Evolutionary conservation across 306 rosid species (phyloP).

Genomic region (Pueraria montana): DNA sequence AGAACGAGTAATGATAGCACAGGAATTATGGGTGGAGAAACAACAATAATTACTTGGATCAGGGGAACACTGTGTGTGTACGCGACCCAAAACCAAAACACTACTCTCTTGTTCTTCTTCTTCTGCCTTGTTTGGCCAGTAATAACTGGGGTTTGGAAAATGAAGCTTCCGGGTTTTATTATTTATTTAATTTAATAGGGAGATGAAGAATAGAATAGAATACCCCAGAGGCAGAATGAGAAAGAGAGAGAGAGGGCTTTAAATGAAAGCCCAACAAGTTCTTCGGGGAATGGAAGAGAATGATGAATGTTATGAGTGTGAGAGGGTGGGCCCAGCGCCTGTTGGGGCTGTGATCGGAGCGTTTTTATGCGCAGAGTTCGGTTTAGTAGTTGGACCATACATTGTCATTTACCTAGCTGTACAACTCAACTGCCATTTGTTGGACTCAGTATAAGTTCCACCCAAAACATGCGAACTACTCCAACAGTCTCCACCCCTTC

Average conservation of each 20-base stretch:
- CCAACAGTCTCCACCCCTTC: background rate
- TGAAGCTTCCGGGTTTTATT: background rate
- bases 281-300: background rate
- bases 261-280: background rate
- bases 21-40: background rate
- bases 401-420: constrained; percentile 15
- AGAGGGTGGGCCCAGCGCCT: constrained; percentile 18
- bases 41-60: background rate
- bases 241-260: background rate
- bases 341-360: background rate
- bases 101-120: background rate
- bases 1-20: no score
- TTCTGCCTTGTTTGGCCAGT: background rate
- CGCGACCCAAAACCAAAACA: background rate
- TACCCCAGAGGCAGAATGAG: no score
- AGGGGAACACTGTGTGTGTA: no score
- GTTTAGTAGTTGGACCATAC: constrained; percentile 55
- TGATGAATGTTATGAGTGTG: background rate
- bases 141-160: background rate
- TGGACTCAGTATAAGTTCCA: constrained; percentile 10
- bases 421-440: constrained; percentile 41
- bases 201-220: background rate
- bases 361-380: constrained; percentile 34
- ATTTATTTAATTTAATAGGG: background rate
- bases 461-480: constrained; percentile 37